Percentiles rank a stretch among this genome's conserved stretches.
Evolutionary conservation across 441 rosid species (phyloP).

Genomic region (Eutrema salsugineum): DNA sequence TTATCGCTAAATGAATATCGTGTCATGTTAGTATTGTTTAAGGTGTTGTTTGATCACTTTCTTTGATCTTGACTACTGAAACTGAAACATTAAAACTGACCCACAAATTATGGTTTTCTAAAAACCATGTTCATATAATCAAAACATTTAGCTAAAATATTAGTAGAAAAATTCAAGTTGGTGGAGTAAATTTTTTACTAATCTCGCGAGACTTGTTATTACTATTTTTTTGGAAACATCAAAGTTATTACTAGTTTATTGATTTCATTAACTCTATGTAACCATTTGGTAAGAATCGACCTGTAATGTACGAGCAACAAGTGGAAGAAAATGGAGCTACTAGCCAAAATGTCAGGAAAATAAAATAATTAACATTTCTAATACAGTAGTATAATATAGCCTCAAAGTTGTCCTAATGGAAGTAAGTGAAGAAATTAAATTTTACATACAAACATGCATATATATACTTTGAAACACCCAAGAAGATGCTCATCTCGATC

Average conservation of each 20-base stretch:
- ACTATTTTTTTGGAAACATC: too few species aligned
- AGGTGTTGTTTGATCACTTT: too few species aligned
- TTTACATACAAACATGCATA: constrained; percentile 27
- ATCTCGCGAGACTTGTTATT: neutral
- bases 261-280: neutral
- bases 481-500: constrained; percentile 25
- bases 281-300: neutral
- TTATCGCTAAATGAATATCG: too few species aligned
- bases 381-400: neutral
- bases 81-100: too few species aligned
- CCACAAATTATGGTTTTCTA: too few species aligned
- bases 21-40: too few species aligned
- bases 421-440: constrained; percentile 8
- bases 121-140: neutral
- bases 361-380: neutral
- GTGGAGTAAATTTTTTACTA: neutral
- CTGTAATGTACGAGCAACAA: neutral
- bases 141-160: neutral
- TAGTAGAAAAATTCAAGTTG: neutral
- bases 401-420: constrained; percentile 9
- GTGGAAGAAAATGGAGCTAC: neutral
- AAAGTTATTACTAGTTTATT: neutral
- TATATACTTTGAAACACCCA: constrained; percentile 12
- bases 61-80: too few species aligned
- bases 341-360: neutral